phyloP scores from a whole-genome alignment of 2,329 filamentous ascomycete genomes.

The Metarhizium sp. region DNA sequence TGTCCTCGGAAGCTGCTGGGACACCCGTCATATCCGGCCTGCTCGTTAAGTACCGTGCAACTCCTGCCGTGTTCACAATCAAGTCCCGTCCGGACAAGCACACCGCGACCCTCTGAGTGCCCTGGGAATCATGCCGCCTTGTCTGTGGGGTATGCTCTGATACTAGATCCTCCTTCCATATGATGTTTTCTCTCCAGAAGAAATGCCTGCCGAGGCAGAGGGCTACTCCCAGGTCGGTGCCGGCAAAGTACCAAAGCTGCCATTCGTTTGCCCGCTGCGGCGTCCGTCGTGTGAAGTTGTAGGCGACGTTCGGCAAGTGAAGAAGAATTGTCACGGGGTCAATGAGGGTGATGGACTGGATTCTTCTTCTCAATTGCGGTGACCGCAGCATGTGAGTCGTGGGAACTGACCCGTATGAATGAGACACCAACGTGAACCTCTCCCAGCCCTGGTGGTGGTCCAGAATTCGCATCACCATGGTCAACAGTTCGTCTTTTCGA shows the following conservation, averaged over 20 bases:
- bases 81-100: conserved; percentile 51
- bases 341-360: conserved; percentile 37
- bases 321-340: conserved; percentile 60
- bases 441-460: conserved; percentile 49
- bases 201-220: conserved; percentile 56
- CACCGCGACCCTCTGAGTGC: conserved; percentile 38
- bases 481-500: conserved; percentile 40
- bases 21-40: conserved; percentile 7
- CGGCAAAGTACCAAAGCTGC: conserved; percentile 62
- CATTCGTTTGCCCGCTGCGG: conserved; percentile 55
- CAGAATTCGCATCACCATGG: conserved; percentile 47
- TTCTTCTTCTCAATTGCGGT: conserved; percentile 35
- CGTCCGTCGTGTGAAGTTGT: conserved; percentile 54
- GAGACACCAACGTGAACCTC: conserved; percentile 49
- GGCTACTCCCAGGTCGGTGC: conserved; percentile 56
- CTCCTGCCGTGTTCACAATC: conserved; percentile 51
- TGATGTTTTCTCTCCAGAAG: conserved; percentile 62
- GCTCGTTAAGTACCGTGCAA: conserved; percentile 44
- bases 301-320: conserved; percentile 61
- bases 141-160: background rate
- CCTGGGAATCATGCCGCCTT: background rate
- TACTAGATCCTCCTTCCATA: conserved; percentile 59
- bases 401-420: conserved; percentile 56
- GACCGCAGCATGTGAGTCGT: conserved; percentile 52
- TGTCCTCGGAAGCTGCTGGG: conserved; percentile 9